A percentile compares a stretch with the other conserved stretches of the same genome.
phyloP scores from a whole-genome alignment of 768 basidiomycete genomes.

The Melanogaster broomeanus region DNA sequence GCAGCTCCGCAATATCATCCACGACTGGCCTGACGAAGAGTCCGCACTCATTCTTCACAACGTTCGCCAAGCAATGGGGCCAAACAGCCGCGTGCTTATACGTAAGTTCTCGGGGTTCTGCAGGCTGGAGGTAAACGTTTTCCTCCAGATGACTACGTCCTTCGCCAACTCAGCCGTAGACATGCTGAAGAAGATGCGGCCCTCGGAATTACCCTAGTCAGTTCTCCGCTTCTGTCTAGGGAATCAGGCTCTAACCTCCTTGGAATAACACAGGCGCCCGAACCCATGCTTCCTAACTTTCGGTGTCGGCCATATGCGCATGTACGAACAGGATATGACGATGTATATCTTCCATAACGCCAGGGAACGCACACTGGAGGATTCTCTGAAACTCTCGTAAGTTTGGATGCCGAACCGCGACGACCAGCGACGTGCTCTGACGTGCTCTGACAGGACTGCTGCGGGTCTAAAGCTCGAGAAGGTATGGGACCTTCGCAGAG shows the following conservation, averaged over 20 bases:
- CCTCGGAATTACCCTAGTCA: constrained; percentile 14
- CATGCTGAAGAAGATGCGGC: constrained; percentile 13
- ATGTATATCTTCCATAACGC: constrained; percentile 34
- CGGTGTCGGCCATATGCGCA: constrained; percentile 29
- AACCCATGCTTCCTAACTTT: constrained; percentile 36
- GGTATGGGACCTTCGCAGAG: constrained; percentile 33
- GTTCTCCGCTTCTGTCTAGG: background rate
- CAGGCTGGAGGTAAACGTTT: background rate
- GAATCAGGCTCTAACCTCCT: background rate
- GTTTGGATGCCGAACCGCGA: background rate
- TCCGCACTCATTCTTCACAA: constrained; percentile 28
- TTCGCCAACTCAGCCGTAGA: constrained; percentile 16
- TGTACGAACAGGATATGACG: constrained; percentile 31
- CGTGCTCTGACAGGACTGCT: constrained; percentile 9
- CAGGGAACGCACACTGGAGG: constrained; percentile 34
- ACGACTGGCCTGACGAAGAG: constrained; percentile 36
- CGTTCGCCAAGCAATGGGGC: constrained; percentile 30
- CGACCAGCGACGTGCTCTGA: constrained; percentile 4
- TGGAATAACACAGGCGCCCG: constrained; percentile 29
- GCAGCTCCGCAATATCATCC: constrained; percentile 19
- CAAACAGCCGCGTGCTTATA: constrained; percentile 32
- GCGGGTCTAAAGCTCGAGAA: constrained; percentile 32
- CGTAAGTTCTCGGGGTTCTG: constrained; percentile 18
- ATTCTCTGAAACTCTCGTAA: constrained; percentile 30
- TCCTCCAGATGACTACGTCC: constrained; percentile 24